These are phyloP conservation scores for Pleurotus platypus DNA, from an alignment of 768 basidiomycete species.

Conservation along the genomic window DNA sequence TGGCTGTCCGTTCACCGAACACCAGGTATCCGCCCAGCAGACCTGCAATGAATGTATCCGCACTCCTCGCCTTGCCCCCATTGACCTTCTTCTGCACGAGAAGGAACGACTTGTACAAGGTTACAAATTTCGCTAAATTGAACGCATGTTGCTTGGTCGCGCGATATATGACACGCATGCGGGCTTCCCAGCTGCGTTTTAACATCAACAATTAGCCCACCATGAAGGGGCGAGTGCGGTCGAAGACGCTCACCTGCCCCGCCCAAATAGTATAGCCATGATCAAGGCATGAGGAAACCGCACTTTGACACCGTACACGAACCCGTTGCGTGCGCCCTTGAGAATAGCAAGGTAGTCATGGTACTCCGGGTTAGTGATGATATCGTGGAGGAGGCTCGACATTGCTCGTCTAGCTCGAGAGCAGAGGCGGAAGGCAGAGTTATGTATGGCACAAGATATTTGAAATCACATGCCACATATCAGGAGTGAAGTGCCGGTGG, in stretches of 20 bases:
- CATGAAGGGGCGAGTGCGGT: too few species aligned
- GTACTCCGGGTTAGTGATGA: conserved; percentile 66
- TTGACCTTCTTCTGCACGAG: conserved; percentile 80
- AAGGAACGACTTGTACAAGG: conserved; percentile 85
- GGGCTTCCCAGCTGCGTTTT: conserved; percentile 61
- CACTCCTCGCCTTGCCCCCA: conserved; percentile 74
- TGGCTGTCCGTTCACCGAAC: conserved; percentile 81
- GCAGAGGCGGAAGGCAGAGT: background rate
- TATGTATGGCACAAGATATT: background rate
- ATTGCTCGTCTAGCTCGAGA: conserved; percentile 3
- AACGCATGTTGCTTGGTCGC: conserved; percentile 89
- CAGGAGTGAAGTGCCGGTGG: background rate
- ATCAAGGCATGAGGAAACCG: conserved; percentile 95
- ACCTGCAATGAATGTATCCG: conserved; percentile 91
- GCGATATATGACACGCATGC: conserved; percentile 64
- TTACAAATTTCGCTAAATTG: conserved; percentile 92
- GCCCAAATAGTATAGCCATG: conserved; percentile 92
- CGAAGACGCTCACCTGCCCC: conserved; percentile 70
- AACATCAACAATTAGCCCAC: conserved; percentile 1
- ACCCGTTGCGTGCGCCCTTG: conserved; percentile 90
- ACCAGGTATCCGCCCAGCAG: conserved; percentile 88
- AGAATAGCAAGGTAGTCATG: conserved; percentile 91
- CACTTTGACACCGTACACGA: conserved; percentile 88
- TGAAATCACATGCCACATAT: conserved; percentile 13
- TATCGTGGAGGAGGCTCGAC: conserved; percentile 31